These are phyloP conservation scores for Termitomyces sp. DNA, from an alignment of 768 basidiomycete species.

Conservation along the genomic window DNA sequence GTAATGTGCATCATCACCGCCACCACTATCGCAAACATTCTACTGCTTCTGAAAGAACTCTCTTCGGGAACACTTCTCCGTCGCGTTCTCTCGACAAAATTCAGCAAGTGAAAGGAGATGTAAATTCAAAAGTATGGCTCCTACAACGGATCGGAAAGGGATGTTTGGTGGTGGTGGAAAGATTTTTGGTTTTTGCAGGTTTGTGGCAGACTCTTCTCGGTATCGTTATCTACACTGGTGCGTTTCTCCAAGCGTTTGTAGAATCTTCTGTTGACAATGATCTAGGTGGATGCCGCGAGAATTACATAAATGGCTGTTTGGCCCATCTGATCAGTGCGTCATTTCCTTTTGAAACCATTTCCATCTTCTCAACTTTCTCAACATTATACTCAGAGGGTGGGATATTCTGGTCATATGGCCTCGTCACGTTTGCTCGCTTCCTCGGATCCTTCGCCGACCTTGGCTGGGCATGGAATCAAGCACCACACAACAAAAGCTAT, in stretches of 20 bases:
- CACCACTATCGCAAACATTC: constrained; percentile 39
- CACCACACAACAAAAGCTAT: constrained; percentile 39
- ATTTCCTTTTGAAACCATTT: neutral
- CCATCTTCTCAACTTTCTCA: constrained; percentile 8
- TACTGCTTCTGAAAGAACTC: constrained; percentile 43
- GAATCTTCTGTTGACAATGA: neutral
- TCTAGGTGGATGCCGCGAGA: constrained; percentile 68
- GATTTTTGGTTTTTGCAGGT: constrained; percentile 64
- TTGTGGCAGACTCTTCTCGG: constrained; percentile 64
- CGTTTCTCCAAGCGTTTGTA: constrained; percentile 1
- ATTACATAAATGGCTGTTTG: constrained; percentile 75
- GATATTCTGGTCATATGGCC: constrained; percentile 91
- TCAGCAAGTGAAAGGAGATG: constrained; percentile 29
- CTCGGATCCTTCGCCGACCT: constrained; percentile 79
- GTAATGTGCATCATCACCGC: constrained; percentile 34
- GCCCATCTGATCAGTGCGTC: constrained; percentile 87
- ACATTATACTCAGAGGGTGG: constrained; percentile 56
- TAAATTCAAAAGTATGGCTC: constrained; percentile 16
- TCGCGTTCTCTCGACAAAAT: constrained; percentile 55
- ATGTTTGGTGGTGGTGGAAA: constrained; percentile 51
- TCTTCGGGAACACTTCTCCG: constrained; percentile 44
- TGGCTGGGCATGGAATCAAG: constrained; percentile 95
- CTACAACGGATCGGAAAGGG: constrained; percentile 37
- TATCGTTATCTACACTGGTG: constrained; percentile 73
- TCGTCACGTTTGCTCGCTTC: constrained; percentile 90